These are phyloP conservation scores for Talaromyces sp. DNA, from an alignment of 2,329 filamentous ascomycete genomes.

Conservation along the genomic window DNA sequence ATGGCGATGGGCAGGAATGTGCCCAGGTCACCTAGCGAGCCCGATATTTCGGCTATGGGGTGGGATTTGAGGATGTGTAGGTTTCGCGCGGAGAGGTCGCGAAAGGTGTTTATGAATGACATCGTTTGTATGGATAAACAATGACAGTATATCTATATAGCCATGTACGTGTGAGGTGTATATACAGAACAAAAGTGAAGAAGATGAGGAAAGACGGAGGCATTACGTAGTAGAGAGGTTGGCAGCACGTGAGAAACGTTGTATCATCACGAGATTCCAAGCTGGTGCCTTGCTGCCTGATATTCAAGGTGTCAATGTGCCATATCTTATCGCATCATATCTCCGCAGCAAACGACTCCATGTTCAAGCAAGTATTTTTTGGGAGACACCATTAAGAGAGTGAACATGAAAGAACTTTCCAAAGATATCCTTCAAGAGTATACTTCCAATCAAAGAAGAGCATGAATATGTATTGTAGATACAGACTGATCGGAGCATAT, in stretches of 20 bases:
- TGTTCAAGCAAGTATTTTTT: too few species aligned
- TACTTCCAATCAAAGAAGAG: too few species aligned
- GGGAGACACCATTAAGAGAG: too few species aligned
- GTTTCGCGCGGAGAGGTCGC: constrained; percentile 48
- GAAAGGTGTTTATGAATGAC: constrained; percentile 21
- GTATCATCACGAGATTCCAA: not conserved
- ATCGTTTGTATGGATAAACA: not conserved
- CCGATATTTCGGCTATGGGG: constrained; percentile 75
- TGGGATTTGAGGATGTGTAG: constrained; percentile 53
- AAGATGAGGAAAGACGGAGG: not conserved
- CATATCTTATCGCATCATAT: not conserved
- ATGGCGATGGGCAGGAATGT: constrained; percentile 88
- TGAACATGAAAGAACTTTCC: too few species aligned
- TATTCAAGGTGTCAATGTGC: not conserved
- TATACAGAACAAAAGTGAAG: not conserved
- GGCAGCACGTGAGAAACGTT: not conserved
- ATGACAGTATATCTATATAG: not conserved
- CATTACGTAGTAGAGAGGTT: not conserved
- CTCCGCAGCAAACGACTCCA: not conserved
- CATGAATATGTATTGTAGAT: too few species aligned
- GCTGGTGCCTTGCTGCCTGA: not conserved
- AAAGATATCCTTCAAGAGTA: too few species aligned
- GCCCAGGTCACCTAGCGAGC: constrained; percentile 82
- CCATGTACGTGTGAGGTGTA: not conserved
- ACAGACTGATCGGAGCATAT: not conserved